Conservation (phyloP, 1,139 yeast genomes). For the Kodamaea arcana region DNA sequence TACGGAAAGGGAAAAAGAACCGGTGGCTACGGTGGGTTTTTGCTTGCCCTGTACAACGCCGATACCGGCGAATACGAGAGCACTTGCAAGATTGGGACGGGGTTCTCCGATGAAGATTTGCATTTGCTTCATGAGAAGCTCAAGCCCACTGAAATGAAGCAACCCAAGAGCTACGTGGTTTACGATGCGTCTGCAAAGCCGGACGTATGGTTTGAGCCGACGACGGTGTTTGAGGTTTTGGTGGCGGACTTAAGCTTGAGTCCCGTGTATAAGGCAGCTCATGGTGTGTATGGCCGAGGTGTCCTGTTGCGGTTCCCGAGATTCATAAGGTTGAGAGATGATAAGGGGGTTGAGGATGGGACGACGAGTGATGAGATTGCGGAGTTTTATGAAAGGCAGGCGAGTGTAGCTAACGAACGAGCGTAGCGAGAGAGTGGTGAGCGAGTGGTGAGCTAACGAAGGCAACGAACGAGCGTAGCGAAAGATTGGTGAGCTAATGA, state of each 20-base stretch:
- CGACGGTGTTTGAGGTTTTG: slow-evolving; percentile 79
- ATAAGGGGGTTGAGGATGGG: slow-evolving; percentile 83
- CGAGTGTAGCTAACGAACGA: slow-evolving; percentile 24
- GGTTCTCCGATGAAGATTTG: slow-evolving; percentile 84
- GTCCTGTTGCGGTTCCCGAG: slow-evolving; percentile 90
- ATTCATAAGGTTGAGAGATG: slow-evolving; percentile 80
- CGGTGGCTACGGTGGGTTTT: slow-evolving; percentile 90
- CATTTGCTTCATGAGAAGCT: slow-evolving; percentile 55
- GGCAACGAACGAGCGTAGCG: background rate
- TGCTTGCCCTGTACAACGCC: slow-evolving; percentile 83
- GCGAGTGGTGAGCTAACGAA: no score
- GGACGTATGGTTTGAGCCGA: slow-evolving; percentile 96
- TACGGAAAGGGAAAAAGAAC: slow-evolving; percentile 94
- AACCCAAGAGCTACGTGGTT: slow-evolving; percentile 67
- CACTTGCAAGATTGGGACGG: slow-evolving; percentile 96
- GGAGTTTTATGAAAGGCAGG: slow-evolving; percentile 82
- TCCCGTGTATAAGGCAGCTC: slow-evolving; percentile 90
- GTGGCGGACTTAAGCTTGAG: slow-evolving; percentile 93
- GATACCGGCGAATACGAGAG: slow-evolving; percentile 93
- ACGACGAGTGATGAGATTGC: slow-evolving; percentile 87
- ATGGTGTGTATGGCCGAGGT: slow-evolving; percentile 75
- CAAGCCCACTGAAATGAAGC: slow-evolving; percentile 61
- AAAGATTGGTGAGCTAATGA: no score
- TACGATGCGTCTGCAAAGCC: slow-evolving; percentile 74
- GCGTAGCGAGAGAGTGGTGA: background rate